Base-by-base conservation (phyloP, 495 filamentous ascomycete genomes). In the Achaetomiella virescens region DNA sequence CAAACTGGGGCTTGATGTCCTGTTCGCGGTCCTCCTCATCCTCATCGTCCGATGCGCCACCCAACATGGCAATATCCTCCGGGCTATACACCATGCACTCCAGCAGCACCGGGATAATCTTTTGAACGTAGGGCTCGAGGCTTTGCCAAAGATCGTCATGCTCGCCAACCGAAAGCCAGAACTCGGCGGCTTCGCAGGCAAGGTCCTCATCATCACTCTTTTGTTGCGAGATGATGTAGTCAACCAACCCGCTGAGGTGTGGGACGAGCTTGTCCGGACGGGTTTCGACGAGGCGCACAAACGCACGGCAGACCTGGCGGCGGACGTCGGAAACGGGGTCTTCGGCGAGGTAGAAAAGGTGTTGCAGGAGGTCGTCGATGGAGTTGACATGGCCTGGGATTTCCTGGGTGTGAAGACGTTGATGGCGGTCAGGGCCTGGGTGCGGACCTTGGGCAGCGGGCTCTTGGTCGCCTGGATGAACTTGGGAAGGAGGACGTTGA, bases 41-140 rank as follows among this genome's bases (percentile, higher is more conserved):
- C 41, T 95, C 95, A 73, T 97, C 91, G 56, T 96, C 89, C 27
- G 83, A 86, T 8, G 87, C 88, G 35, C 82, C 88, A 57, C 89
- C 90, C 24, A 97, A 72, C 22, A 89, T 77, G 45, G 88, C 79
- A 49, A 95, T 90, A 57, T 97, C 95, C 52, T 97, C 93, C 57
- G 95, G 88, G 61, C 88, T 86, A 61, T 97, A 99, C 15, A 97
- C 84, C 93, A 99, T 99, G 64, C 89, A 92, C 55, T 92, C 84
- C 2, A 99, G 81, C 41, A 99, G 72, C 15, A 97, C 86, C 0
- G 93, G 92, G 17, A 99, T 84, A 45, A 99, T 90, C 67, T 89
- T 89, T 52, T 79, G 71, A 58, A 99, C 82, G 66, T 86, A 88
- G 1, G 89, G 90, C 6, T 77, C 84, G 18, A 99, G 70, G 0